A percentile compares a stretch with the other conserved stretches of the same genome.
Conservation (phyloP, 164 flowering plant species). For the Paratinospora sagittata region DNA sequence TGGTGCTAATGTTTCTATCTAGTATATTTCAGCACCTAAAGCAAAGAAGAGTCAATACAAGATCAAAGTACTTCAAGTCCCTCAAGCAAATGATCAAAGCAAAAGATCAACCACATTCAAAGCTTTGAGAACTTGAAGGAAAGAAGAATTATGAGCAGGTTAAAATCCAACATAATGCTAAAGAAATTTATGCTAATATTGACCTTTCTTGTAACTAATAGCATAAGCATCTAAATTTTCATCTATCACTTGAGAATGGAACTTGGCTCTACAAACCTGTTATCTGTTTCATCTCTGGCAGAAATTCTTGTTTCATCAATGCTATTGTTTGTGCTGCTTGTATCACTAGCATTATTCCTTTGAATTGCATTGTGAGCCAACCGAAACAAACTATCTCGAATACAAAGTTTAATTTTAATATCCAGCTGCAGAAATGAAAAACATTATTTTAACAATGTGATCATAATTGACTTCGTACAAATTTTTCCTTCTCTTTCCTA, state of each 20-base stretch:
- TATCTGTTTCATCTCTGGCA: constrained; percentile 34
- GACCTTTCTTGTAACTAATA: no score
- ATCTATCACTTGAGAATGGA: background rate
- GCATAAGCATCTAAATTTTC: background rate
- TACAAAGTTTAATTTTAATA: constrained; percentile 49
- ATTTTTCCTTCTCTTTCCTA: no score
- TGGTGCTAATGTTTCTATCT: no score
- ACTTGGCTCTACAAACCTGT: constrained; percentile 41
- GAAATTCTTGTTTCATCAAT: constrained; percentile 33
- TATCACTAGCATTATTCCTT: constrained; percentile 50
- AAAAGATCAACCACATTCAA: no score
- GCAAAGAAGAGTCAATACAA: no score
- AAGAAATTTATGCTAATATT: background rate
- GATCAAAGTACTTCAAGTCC: no score
- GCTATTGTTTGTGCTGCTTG: constrained; percentile 40
- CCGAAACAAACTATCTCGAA: constrained; percentile 82
- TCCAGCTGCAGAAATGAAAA: constrained; percentile 56
- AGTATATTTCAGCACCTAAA: no score
- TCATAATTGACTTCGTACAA: constrained; percentile 1
- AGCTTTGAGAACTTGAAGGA: no score
- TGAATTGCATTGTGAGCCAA: constrained; percentile 73
- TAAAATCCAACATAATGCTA: background rate
- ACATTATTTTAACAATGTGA: constrained; percentile 1
- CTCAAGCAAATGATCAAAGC: no score
- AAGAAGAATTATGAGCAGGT: no score